Evolutionary conservation across 768 basidiomycete species (phyloP), one percentile per base, ranked within the genome.

Genomic region (Solioccasus polychromus): DNA sequence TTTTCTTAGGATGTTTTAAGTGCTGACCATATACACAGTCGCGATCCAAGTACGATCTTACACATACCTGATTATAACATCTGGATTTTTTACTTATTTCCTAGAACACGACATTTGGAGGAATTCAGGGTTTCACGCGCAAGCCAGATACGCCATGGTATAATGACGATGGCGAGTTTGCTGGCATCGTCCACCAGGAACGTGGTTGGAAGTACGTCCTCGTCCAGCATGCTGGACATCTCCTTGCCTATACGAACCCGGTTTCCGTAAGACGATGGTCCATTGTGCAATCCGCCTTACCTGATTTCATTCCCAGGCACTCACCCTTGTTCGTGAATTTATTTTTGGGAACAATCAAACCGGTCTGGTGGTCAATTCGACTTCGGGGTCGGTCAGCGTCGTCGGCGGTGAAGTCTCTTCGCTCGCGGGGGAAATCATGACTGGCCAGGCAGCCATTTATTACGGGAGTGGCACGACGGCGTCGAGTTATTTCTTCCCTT

Each of bases 71-170:
- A n/a, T n/a, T n/a, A n/a, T n/a, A n/a, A n/a, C n/a, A n/a, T n/a
- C 8, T 12, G n/a, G n/a, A n/a, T n/a, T n/a, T n/a, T n/a, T n/a
- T n/a, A n/a, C n/a, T n/a, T n/a, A n/a, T n/a, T n/a, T n/a, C n/a
- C n/a, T n/a, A n/a, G 81, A 89, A 89, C 56, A 85, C 83, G n/a
- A 88, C 85, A 1, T 89, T 87, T 55, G 84, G 84, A 20, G 85
- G 85, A 8, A 80, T 80, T 32, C 82, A 82, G 63, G 86, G 86
- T 3, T 89, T 89, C 61, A 79, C 82, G 0, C 71, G 78, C 34
- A 76, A 72, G 45, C 86, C 86, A 4, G 72, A 78, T 0, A 87
- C 86, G 1, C 77, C 79, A 0, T 88, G 84, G 83, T 67, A 64
- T 41, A 77, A 80, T 45, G 81, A 83, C 39, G 54, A 60, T 0